These are phyloP conservation scores for Zoysia matrella DNA, from an alignment of 202 grass and related monocot genomes.

Conservation along the genomic window DNA sequence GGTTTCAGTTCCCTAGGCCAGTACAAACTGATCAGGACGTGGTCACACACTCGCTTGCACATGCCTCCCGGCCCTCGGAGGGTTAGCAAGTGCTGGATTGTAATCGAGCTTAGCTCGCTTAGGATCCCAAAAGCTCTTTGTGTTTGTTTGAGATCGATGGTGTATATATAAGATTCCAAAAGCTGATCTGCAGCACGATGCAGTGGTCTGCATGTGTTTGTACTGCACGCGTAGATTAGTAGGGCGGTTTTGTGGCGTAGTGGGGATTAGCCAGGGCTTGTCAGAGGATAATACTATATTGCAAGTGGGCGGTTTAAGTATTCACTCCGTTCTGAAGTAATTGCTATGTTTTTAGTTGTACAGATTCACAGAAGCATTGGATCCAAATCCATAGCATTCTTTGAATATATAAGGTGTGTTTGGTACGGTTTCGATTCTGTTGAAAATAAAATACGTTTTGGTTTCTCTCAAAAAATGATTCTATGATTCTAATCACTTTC, in stretches of 20 bases:
- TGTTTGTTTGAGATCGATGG: background rate
- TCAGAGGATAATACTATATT: conserved; percentile 43
- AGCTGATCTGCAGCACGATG: conserved; percentile 29
- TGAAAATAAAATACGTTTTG: too few relatives aligned
- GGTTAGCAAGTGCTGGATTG: background rate
- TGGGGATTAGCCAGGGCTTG: conserved; percentile 33
- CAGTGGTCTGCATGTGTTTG: conserved; percentile 46
- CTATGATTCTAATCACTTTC: too few relatives aligned
- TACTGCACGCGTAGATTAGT: conserved; percentile 2
- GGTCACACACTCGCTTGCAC: conserved; percentile 18
- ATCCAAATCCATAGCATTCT: too few relatives aligned
- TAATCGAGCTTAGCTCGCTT: conserved; percentile 24
- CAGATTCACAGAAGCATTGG: too few relatives aligned
- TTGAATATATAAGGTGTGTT: too few relatives aligned
- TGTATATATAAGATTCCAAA: conserved; percentile 24
- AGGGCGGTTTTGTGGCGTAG: conserved; percentile 2
- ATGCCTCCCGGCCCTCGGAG: conserved; percentile 6
- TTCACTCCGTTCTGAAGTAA: too few relatives aligned
- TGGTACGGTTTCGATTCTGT: too few relatives aligned
- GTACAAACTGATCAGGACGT: conserved; percentile 39
- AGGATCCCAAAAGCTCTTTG: conserved; percentile 41
- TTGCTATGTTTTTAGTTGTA: too few relatives aligned
- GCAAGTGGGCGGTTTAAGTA: conserved; percentile 19
- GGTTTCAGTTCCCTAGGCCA: conserved; percentile 47
- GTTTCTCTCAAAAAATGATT: too few relatives aligned